Conservation (phyloP, 1,284 basidiomycete species). For the Wallemia ichthyophaga region DNA sequence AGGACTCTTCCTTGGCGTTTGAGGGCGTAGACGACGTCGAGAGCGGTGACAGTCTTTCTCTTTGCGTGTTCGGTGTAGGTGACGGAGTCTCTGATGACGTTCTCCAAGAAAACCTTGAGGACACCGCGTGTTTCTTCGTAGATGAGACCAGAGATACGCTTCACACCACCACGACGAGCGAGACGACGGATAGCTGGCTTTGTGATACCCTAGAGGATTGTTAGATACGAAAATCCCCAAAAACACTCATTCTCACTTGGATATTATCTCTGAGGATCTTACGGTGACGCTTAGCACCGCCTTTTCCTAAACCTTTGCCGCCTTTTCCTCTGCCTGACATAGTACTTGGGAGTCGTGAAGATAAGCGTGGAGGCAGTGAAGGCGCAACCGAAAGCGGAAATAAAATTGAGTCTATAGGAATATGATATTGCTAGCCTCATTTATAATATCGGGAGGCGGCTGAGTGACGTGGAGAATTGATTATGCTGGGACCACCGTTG, state of each 20-base stretch:
- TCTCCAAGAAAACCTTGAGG: conserved; percentile 31
- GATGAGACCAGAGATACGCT: conserved; percentile 74
- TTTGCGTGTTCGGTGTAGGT: conserved; percentile 1
- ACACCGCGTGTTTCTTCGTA: conserved; percentile 77
- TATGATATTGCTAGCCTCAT: too few species aligned
- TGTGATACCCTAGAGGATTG: conserved; percentile 32
- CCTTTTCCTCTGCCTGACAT: conserved; percentile 56
- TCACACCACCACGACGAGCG: conserved; percentile 78
- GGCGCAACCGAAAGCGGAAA: too few species aligned
- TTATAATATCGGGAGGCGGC: not conserved
- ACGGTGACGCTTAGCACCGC: conserved; percentile 64
- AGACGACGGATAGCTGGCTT: conserved; percentile 80
- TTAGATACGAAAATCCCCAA: not conserved
- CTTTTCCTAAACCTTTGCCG: conserved; percentile 40
- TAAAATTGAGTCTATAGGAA: too few species aligned
- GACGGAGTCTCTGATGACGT: conserved; percentile 58
- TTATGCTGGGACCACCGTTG: too few species aligned
- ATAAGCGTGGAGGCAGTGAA: too few species aligned
- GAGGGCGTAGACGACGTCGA: conserved; percentile 52
- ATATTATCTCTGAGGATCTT: conserved; percentile 60
- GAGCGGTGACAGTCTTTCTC: conserved; percentile 9
- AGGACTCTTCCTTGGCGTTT: conserved; percentile 69
- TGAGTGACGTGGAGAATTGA: too few species aligned
- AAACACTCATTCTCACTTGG: conserved; percentile 2
- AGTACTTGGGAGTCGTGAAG: not conserved